phyloP scores from a whole-genome alignment of 1,284 basidiomycete species.

The Veloboletus limbatus region DNA sequence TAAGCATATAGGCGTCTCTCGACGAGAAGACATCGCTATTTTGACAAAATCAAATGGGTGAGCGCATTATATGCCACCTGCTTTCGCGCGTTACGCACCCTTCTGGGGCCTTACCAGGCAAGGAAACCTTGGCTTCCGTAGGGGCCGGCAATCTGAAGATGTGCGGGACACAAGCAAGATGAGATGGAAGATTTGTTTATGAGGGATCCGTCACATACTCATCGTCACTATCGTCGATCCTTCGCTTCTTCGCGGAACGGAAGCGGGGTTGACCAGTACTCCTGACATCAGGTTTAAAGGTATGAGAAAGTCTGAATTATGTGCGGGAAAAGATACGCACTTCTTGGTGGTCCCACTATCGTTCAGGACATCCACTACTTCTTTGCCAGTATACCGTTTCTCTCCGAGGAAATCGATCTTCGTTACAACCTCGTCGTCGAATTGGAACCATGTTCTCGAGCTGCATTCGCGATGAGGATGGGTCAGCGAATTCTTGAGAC shows the following conservation, averaged over 20 bases:
- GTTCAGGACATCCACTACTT: conserved; percentile 27
- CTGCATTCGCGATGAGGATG: conserved; percentile 38
- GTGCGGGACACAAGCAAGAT: conserved; percentile 14
- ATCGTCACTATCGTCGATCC: conserved; percentile 63
- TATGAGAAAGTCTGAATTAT: conserved; percentile 1
- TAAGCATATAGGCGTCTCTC: conserved; percentile 89
- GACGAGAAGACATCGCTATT: conserved; percentile 50
- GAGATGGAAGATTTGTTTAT: conserved; percentile 22
- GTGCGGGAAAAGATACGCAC: conserved; percentile 18
- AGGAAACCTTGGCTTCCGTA: conserved; percentile 24
- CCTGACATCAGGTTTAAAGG: conserved; percentile 14
- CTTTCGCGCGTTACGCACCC: conserved; percentile 19
- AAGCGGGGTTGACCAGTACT: conserved; percentile 25
- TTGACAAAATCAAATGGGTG: conserved; percentile 25
- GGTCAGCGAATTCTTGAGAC: conserved; percentile 6
- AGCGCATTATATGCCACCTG: conserved; percentile 10
- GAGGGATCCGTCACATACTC: conserved; percentile 38
- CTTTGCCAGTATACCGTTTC: conserved; percentile 32
- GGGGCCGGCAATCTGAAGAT: conserved; percentile 23
- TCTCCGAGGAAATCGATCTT: conserved; percentile 56
- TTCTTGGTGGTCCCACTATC: conserved; percentile 25
- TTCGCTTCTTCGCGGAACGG: conserved; percentile 35
- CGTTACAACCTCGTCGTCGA: conserved; percentile 80
- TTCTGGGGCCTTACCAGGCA: conserved; percentile 27
- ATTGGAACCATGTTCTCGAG: conserved; percentile 79